Percentiles rank a stretch among this genome's conserved stretches.
These are phyloP conservation scores for Auxenochlorella pyrenoidosa DNA, from an alignment of 139 green algal species.

Conservation along the genomic window DNA sequence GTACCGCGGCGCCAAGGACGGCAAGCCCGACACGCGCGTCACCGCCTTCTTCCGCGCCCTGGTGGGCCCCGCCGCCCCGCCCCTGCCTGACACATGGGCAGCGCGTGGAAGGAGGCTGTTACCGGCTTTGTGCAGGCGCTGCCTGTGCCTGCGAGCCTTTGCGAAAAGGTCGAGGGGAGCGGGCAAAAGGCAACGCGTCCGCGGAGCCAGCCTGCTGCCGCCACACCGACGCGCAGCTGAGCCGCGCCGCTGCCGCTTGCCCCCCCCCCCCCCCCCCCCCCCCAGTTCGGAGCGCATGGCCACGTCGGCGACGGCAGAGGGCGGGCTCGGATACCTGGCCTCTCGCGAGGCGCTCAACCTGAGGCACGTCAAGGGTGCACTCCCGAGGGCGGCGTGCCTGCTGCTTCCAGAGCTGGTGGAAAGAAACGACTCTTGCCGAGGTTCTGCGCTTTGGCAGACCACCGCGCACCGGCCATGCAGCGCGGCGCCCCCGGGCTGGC, in stretches of 20 bases:
- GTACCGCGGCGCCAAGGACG: constrained; percentile 32
- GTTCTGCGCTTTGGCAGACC: no score
- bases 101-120: not conserved
- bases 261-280: not conserved
- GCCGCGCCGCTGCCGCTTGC: not conserved
- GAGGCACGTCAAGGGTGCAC: no score
- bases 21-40: constrained; percentile 29
- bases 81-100: not conserved
- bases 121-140: no score
- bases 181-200: no score
- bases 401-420: not conserved
- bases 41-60: constrained; percentile 29
- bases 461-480: no score
- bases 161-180: no score
- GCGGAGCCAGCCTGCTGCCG: no score
- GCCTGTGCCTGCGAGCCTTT: no score
- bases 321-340: constrained; percentile 18
- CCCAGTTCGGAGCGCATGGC: constrained; percentile 23
- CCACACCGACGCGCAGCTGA: not conserved
- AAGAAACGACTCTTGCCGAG: not conserved
- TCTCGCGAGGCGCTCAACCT: not conserved
- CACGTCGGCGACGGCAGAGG: not conserved
- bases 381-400: not conserved
- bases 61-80: not conserved
- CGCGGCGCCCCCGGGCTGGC: no score